A percentile compares a stretch with the other conserved stretches of the same genome.
Evolutionary conservation across 2,329 filamentous ascomycete species (phyloP).

Genomic region (Microsporum canis): DNA sequence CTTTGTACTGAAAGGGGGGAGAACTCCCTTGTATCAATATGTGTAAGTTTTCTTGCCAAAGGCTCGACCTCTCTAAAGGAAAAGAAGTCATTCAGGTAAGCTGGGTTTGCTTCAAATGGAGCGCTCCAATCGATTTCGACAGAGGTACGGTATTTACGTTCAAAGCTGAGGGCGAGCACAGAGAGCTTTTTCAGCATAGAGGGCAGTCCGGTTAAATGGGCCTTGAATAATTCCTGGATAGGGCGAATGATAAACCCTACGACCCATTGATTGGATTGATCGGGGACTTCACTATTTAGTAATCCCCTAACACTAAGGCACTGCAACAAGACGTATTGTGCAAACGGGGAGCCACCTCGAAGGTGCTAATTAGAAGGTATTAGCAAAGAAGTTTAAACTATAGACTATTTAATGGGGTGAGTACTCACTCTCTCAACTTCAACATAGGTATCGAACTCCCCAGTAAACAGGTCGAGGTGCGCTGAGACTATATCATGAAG

Average conservation of each 20-base stretch:
- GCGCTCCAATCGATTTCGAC: constrained; percentile 26
- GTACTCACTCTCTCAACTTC: constrained; percentile 29
- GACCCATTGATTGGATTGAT: constrained; percentile 17
- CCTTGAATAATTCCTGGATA: constrained; percentile 28
- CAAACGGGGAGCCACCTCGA: constrained; percentile 28
- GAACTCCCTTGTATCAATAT: constrained; percentile 24
- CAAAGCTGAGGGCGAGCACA: constrained; percentile 27
- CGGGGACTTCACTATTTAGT: constrained; percentile 10
- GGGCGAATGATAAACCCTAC: constrained; percentile 28
- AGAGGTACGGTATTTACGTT: constrained; percentile 25
- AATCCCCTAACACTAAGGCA: constrained; percentile 18
- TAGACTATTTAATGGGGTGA: not conserved
- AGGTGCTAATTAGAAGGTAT: constrained; percentile 20
- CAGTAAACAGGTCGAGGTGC: constrained; percentile 24
- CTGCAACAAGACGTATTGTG: constrained; percentile 25
- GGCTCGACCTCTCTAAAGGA: constrained; percentile 23
- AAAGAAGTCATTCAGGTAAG: constrained; percentile 28
- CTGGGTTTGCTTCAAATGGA: constrained; percentile 23
- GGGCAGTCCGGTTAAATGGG: constrained; percentile 22
- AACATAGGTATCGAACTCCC: constrained; percentile 23
- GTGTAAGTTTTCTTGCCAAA: constrained; percentile 25
- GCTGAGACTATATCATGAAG: constrained; percentile 25
- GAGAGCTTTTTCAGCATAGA: constrained; percentile 28
- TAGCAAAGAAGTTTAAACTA: not conserved
- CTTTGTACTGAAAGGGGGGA: constrained; percentile 18